phyloP scores from a whole-genome alignment of 495 filamentous ascomycete species.

The Aspergillus cavernicola region DNA sequence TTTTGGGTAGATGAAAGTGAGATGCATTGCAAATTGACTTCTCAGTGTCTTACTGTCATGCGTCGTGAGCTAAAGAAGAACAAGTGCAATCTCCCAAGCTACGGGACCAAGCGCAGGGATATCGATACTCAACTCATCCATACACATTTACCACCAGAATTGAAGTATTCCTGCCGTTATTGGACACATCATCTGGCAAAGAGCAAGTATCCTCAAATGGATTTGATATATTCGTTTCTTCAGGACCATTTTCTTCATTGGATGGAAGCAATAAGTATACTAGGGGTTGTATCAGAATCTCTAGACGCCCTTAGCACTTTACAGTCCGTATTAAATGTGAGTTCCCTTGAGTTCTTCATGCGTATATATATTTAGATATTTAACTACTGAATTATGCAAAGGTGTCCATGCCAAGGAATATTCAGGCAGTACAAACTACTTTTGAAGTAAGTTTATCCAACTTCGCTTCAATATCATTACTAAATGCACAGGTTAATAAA shows the following conservation, averaged over 20 bases:
- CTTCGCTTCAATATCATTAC: too few relatives aligned
- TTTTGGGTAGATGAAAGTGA: conserved; percentile 29
- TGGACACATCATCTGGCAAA: conserved; percentile 45
- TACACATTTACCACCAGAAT: conserved; percentile 22
- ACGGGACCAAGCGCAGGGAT: neutral
- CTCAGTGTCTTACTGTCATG: conserved; percentile 19
- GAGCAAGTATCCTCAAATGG: conserved; percentile 18
- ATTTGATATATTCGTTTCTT: conserved; percentile 32
- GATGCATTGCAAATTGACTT: neutral
- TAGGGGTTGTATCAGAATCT: conserved; percentile 28
- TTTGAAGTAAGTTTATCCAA: too few relatives aligned
- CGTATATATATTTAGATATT: neutral
- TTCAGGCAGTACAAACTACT: too few relatives aligned
- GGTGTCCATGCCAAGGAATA: too few relatives aligned
- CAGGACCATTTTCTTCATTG: conserved; percentile 42
- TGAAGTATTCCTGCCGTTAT: conserved; percentile 39
- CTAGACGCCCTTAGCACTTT: neutral
- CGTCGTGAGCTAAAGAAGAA: conserved; percentile 23
- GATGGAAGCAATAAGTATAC: conserved; percentile 39
- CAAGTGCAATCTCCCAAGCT: conserved; percentile 29
- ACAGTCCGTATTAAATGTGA: conserved; percentile 2
- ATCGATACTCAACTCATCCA: conserved; percentile 18
- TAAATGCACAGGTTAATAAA: too few relatives aligned
- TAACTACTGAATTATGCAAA: too few relatives aligned
- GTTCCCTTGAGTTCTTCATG: neutral